Base-by-base conservation (phyloP, 1,284 basidiomycete genomes). In the Leccinum subrobustum region DNA sequence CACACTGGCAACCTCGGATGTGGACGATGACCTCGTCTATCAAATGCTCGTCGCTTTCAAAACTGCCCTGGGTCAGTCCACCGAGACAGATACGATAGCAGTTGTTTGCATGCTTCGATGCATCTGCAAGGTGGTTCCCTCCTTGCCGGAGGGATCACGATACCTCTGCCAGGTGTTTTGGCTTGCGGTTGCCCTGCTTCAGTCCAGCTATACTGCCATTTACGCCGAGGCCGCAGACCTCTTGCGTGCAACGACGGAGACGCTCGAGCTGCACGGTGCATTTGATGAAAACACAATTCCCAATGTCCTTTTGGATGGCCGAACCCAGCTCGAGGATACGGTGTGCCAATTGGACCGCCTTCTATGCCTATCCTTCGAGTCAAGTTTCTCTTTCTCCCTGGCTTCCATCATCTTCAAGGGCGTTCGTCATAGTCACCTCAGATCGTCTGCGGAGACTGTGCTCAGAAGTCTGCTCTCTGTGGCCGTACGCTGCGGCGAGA, bases 61-160 rank as follows among this genome's bases (percentile, higher is more conserved):
- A 67, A 85, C 81, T 0, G 87, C 89, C 0, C 74, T 93, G 27
- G 74, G 77, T 18, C 84, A 85, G 63, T 79, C 85, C 55, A 79
- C 83, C 57, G 91, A 93, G 69, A 81, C 83, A 16, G 91, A 93
- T 68, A 87, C 84, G n/a, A 80, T 80, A 65, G 84, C 90, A 6
- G 83, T 95, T 37, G 85, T 93, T 66, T 91, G 89, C 76, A 95
- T 96, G 89, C 81, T 95, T 31, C 84, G 92, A 61, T 94, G 92
- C 74, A 83, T 96, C 64, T 85, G 86, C 69, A 87, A 87, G 65
- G 83, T 95, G 59, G 83, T 93, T 6, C 87, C 89, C 14, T 87
- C 87, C 11, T 78, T 94, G 9, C 77, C 83, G 1, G 77, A 82
- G 52, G 81, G 86, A 55, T 92, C 91, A 42, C 82, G 91, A 60